A percentile compares a stretch with the other conserved stretches of the same genome.
Conservation (phyloP, 1,139 yeast genomes). For the Kazachstania sp. region DNA sequence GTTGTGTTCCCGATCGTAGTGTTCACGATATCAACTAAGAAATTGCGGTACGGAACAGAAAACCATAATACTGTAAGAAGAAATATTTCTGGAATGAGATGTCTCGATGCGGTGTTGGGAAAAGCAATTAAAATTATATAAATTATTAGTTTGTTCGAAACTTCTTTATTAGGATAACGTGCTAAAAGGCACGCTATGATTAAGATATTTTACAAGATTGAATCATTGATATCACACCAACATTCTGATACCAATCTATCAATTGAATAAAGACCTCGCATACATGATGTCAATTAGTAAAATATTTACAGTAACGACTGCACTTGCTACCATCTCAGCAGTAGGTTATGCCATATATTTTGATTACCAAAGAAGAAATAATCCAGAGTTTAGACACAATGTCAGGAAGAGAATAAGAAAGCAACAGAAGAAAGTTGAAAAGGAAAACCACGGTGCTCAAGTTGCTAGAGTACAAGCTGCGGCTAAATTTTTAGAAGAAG, state of each 20-base stretch:
- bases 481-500: slow-evolving; percentile 52
- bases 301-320: slow-evolving; percentile 39
- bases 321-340: slow-evolving; percentile 46
- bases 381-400: slow-evolving; percentile 69
- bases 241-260: not conserved
- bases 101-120: not conserved
- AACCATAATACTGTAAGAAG: too few species aligned
- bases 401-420: slow-evolving; percentile 56
- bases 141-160: not conserved
- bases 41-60: too few species aligned
- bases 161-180: too few species aligned
- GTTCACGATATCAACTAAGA: not conserved
- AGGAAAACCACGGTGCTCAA: slow-evolving; percentile 50
- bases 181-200: not conserved
- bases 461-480: slow-evolving; percentile 53
- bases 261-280: not conserved
- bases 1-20: not conserved
- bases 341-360: slow-evolving; percentile 80
- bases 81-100: not conserved
- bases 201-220: not conserved
- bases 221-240: not conserved
- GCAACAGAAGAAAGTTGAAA: slow-evolving; percentile 50
- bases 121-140: not conserved
- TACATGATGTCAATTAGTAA: slow-evolving; percentile 11
- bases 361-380: slow-evolving; percentile 83